A percentile compares a stretch with the other conserved stretches of the same genome.
These are phyloP conservation scores for Quercus tomentella DNA, from an alignment of 331 rosid species.

Conservation along the genomic window DNA sequence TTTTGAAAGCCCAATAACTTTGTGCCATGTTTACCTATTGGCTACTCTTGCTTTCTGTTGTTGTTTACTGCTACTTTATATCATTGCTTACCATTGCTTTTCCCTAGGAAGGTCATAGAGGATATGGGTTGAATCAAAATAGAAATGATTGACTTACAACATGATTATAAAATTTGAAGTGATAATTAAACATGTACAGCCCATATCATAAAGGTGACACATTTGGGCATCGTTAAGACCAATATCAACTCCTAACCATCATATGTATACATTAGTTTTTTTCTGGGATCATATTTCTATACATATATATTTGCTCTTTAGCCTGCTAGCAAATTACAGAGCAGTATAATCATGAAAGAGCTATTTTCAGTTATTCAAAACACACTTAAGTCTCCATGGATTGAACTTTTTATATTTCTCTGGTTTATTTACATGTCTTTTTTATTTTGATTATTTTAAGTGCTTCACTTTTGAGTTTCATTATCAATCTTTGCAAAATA, in stretches of 20 bases:
- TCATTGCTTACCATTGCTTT: too few relatives aligned
- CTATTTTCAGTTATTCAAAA: neutral
- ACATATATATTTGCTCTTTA: neutral
- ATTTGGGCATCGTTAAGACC: neutral
- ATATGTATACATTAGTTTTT: too few relatives aligned
- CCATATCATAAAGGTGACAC: neutral
- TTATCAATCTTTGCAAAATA: slow-evolving; percentile 7
- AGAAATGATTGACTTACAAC: neutral
- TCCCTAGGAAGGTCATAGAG: too few relatives aligned
- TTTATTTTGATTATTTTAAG: neutral
- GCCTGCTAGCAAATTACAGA: neutral
- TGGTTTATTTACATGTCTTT: neutral
- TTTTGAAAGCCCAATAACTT: neutral
- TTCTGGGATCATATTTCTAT: neutral
- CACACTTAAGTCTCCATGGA: neutral
- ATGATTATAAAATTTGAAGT: neutral
- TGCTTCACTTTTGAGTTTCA: slow-evolving; percentile 24
- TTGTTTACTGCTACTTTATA: too few relatives aligned
- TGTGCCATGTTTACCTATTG: neutral
- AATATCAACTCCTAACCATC: neutral
- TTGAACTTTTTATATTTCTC: neutral
- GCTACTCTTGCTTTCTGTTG: too few relatives aligned
- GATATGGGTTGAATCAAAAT: neutral
- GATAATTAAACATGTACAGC: neutral
- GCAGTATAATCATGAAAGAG: neutral